Evolutionary conservation across 768 basidiomycete genomes (phyloP).

Genomic region (Mycena alexandri): DNA sequence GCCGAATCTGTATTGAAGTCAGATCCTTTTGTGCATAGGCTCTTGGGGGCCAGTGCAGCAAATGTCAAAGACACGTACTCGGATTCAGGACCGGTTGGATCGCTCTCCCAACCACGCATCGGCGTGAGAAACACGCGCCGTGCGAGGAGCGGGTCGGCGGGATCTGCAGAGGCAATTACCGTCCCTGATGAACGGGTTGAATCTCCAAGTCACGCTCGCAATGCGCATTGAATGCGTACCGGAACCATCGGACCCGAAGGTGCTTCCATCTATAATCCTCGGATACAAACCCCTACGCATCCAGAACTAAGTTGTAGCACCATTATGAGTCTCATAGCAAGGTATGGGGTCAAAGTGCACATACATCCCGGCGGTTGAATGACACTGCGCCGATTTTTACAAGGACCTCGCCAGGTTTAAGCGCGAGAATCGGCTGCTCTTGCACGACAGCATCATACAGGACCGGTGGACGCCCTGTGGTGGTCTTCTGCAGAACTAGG

Average conservation of each 20-base stretch:
- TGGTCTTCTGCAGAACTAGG: conserved; percentile 61
- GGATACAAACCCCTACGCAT: conserved; percentile 79
- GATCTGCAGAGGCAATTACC: conserved; percentile 69
- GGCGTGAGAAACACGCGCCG: conserved; percentile 83
- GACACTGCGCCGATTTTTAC: conserved; percentile 77
- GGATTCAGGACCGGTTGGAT: conserved; percentile 75
- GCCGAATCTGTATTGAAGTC: conserved; percentile 60
- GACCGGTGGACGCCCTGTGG: conserved; percentile 52
- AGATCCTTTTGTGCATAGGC: too few species aligned
- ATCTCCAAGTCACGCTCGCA: background rate
- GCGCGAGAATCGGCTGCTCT: conserved; percentile 60
- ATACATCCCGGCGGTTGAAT: conserved; percentile 85
- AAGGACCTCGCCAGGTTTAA: conserved; percentile 70
- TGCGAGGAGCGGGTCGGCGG: conserved; percentile 67
- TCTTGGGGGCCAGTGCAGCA: too few species aligned
- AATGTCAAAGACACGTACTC: conserved; percentile 55
- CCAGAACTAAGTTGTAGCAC: too few species aligned
- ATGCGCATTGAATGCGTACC: conserved; percentile 55
- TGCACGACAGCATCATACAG: conserved; percentile 72
- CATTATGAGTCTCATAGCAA: too few species aligned
- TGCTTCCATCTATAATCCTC: conserved; percentile 66
- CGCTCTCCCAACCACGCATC: conserved; percentile 79
- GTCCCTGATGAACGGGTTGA: conserved; percentile 56
- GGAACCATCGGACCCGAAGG: conserved; percentile 81
- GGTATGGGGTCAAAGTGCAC: too few species aligned